These are phyloP conservation scores for Myxozyma monticola DNA, from an alignment of 805 yeast species.

Conservation along the genomic window DNA sequence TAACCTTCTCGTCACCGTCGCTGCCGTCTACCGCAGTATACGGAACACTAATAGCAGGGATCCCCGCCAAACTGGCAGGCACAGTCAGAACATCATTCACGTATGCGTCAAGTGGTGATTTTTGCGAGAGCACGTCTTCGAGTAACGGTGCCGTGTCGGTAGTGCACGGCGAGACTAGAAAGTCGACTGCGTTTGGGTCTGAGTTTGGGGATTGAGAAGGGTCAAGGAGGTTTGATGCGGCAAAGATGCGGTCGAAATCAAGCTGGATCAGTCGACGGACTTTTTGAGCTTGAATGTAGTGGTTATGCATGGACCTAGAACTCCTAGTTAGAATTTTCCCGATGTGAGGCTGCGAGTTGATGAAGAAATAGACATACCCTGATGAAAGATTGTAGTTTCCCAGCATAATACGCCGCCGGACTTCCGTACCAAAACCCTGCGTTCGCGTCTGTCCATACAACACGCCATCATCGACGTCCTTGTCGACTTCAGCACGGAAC, in stretches of 20 bases:
- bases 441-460: constrained; percentile 62
- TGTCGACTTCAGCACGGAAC: constrained; percentile 43
- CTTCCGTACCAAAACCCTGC: constrained; percentile 75
- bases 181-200: constrained; percentile 55
- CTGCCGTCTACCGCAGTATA: constrained; percentile 34
- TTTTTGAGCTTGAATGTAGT: constrained; percentile 72
- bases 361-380: constrained; percentile 38
- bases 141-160: constrained; percentile 61
- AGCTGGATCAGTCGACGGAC: constrained; percentile 59
- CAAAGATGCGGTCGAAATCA: constrained; percentile 69
- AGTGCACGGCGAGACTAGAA: constrained; percentile 69
- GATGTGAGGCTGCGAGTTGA: neutral
- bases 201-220: constrained; percentile 26
- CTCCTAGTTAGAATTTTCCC: neutral
- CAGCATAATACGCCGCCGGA: constrained; percentile 73
- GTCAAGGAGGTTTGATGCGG: constrained; percentile 47
- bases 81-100: constrained; percentile 82
- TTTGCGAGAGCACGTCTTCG: constrained; percentile 45
- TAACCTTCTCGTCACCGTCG: constrained; percentile 40
- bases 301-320: constrained; percentile 56
- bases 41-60: constrained; percentile 84
- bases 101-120: constrained; percentile 54
- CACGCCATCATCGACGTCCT: constrained; percentile 36
- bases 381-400: constrained; percentile 87
- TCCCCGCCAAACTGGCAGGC: constrained; percentile 88